Evolutionary conservation across 1,139 yeast species (phyloP), one percentile per base, ranked within the genome.

Genomic region (Candida freyschussii): DNA sequence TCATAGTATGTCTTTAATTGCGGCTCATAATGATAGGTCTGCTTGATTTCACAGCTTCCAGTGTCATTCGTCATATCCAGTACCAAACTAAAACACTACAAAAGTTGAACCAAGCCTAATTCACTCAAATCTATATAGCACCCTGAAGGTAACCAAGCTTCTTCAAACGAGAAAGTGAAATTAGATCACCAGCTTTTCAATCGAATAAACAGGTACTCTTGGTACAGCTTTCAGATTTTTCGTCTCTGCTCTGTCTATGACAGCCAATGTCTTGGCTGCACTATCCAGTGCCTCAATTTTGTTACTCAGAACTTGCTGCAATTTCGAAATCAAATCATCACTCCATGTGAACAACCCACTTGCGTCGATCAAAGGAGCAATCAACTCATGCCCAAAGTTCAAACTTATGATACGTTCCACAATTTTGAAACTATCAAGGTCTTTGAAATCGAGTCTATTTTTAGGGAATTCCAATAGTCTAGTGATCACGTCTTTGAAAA

Each of bases 321-420:
- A 59, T 26, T 60, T 63, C 12, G 56, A 52, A 24, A 80, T 59
- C 27, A 76, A 67, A 9, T 62, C 62, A 17, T 62, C 62, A 32
- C 70, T 68, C 75, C 83, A 78, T 23, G 78, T 72, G 49, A 80
- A 74, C 28, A 82, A 59, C 1, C 93, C 93, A 34, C 80, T 82
- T 6, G 83, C 77, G 54, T 82, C 93, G 35, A 83, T 68, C 28
- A 82, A 67, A 21, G 78, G 67, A 33, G 79, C 74, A 33, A 81
- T 60, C 17, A 82, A 57, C 35, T 66, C 69, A 72, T 78, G 78
- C 17, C 83, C 80, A 41, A 67, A 67, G 39, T 69, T 68, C 30
- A 68, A 48, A 24, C 51, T 52, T 20, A 66, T 50, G 36, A 69
- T 60, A 26, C 67, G 59, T 21, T 56, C 53, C 13, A 67, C 63